Evolutionary conservation across 148 eudicot species (phyloP), one percentile per base, ranked within the genome.

Genomic region (Linanthus parryae): DNA sequence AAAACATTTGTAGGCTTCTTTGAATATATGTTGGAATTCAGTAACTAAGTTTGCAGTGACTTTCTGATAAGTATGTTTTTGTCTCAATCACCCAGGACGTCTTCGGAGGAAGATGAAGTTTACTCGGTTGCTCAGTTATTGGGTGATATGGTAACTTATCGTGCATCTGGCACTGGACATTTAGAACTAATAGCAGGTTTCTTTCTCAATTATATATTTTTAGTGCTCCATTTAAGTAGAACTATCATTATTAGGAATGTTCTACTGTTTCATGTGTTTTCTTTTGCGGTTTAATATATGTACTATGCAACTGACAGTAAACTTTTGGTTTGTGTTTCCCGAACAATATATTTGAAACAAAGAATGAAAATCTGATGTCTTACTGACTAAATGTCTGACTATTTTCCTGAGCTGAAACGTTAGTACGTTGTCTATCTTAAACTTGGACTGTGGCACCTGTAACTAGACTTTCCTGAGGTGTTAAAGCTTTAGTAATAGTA

Each of bases 101-200:
- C 62, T 15, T 67, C 67, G 60, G 95, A 79, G 64, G 89, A 82
- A 45, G 95, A 85, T 56, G 89, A 82, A 74, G 77, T 85, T 49
- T 69, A 74, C 50, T 82, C 82, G n/a, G 89, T 85, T 37, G 95
- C 89, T 11, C 72, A 73, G 49, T 70, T 82, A 59, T 59, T 85
- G 62, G 89, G 89, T 34, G 95, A 85, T 56, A 81, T 82, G 61
- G 89, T 85, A 21, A 65, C 83, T 49, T 85, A 85, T 63, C 83
- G 89, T 45, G 95, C 95, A 37, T 66, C 86, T 14, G 81, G 95
- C 56, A 76, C 81, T 2, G 85, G 95, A 42, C 95, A 85, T 71
- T 61, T 85, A 53, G 85, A 85, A 70, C 61, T 85, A 52, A 72
- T 85, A 66, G 83, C 95, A 79, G 95, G 95, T 85, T 23, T 15